Evolutionary conservation across 2,329 filamentous ascomycete genomes (phyloP).

Genomic region (Pseudogymnoascus sp.): DNA sequence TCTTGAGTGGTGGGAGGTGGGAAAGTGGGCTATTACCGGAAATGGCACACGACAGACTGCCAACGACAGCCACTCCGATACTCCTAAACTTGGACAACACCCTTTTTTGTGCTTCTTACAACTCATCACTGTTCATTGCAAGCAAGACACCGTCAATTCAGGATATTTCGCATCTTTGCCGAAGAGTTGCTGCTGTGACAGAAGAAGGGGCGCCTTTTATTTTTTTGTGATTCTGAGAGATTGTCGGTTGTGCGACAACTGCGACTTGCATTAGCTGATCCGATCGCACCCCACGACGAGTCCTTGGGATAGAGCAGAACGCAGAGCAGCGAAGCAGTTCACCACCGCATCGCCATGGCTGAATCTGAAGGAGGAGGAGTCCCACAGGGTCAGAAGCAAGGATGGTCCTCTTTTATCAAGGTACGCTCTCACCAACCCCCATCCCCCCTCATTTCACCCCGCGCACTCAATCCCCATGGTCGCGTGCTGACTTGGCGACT

Average conservation of each 20-base stretch:
- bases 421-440: not conserved
- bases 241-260: slow-evolving; percentile 3
- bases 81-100: not conserved
- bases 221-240: not conserved
- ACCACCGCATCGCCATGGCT: not conserved
- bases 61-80: not conserved
- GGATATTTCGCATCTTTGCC: not conserved
- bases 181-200: not conserved
- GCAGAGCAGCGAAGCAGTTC: not conserved
- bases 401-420: slow-evolving; percentile 10
- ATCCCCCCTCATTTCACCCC: slow-evolving; percentile 3
- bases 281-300: not conserved
- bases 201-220: not conserved
- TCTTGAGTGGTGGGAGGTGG: slow-evolving; percentile 4
- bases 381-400: slow-evolving; percentile 1
- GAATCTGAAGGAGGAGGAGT: slow-evolving; percentile 7
- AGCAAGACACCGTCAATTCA: not conserved
- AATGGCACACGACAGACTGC: not conserved
- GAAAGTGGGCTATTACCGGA: slow-evolving; percentile 6
- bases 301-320: not conserved
- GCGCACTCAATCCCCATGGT: slow-evolving; percentile 8
- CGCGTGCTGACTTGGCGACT: not conserved
- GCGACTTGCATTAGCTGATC: not conserved
- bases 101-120: not conserved
- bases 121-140: not conserved